Base-by-base conservation (phyloP, 1,284 basidiomycete genomes). In the Boletus holoroseus region DNA sequence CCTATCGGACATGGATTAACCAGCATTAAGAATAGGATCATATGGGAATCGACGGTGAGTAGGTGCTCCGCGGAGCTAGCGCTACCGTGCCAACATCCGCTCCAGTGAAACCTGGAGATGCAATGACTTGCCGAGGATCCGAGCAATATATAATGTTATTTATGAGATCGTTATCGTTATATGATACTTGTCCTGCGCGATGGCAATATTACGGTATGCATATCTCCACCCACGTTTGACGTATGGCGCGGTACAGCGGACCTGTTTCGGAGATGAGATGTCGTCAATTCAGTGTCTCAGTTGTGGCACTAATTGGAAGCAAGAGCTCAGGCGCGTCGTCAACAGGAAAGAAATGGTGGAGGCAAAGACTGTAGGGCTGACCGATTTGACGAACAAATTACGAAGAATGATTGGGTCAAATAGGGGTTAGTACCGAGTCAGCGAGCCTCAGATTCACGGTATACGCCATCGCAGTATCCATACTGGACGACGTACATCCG, bases 191-290 rank as follows among this genome's bases (percentile, higher is more conserved):
- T 16, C 4, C 34, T 16, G 24, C 5, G 28, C 28, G 11, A 31
- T 27, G 3, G 3, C 26, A 9, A 20, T 12, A 48, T 27, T 28
- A 36, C 28, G 16, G 18, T 35, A 37, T 34, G 34, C n/a, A 31
- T 36, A 40, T 39, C 32, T 46, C 43, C 20, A 60, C 58, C 58
- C 56, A 61, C 59, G 48, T 61, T 58, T 47, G 47, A 51, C 51
- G 37, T 28, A 39, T 16, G 15, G 39, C 22, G 24, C 13, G 22
- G 31, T 49, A 59, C 20, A 28, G 36, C 35, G 28, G 32, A 30
- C 28, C 34, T 36, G 27, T 36, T 39, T 57, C 24, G 15, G 37
- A 18, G 40, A 53, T 37, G 35, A 26, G 31, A 38, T 30, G 22
- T 42, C 42, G 27, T 41, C 44, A 8, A 31, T 27, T 5, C 9